Evolutionary conservation across 805 yeast genomes (phyloP).

Genomic region (Lachancea sp.): DNA sequence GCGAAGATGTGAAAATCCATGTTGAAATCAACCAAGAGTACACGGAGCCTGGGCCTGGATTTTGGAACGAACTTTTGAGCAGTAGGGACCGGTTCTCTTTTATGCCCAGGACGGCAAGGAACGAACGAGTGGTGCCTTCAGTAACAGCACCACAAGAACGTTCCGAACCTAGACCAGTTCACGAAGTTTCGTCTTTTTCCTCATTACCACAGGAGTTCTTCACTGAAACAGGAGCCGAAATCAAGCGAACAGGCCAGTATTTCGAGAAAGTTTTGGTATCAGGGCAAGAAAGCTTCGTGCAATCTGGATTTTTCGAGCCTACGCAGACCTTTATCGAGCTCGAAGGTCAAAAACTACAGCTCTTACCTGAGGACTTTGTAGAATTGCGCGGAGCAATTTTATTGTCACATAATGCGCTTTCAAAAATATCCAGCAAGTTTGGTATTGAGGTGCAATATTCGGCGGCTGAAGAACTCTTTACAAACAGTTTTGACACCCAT

Average conservation of each 20-base stretch:
- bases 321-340: conserved; percentile 6
- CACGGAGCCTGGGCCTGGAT: conserved; percentile 22
- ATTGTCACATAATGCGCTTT: conserved; percentile 15
- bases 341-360: conserved; percentile 7
- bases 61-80: conserved; percentile 26
- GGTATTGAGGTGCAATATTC: background rate
- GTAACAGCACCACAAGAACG: background rate
- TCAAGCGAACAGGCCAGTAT: conserved; percentile 14
- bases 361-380: conserved; percentile 14
- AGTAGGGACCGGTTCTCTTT: conserved; percentile 18
- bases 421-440: conserved; percentile 12
- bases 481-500: too few species aligned
- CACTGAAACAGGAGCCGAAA: conserved; percentile 16
- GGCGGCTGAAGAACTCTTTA: background rate
- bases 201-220: background rate
- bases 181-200: background rate
- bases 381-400: conserved; percentile 13
- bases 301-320: conserved; percentile 15
- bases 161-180: background rate
- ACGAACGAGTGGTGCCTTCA: conserved; percentile 4
- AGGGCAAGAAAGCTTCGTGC: conserved; percentile 22
- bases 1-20: conserved; percentile 18
- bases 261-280: conserved; percentile 22
- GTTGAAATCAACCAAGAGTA: conserved; percentile 25
- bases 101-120: conserved; percentile 8